Conservation (phyloP, 2,329 filamentous ascomycete species). For the Colletotrichum sp. region DNA sequence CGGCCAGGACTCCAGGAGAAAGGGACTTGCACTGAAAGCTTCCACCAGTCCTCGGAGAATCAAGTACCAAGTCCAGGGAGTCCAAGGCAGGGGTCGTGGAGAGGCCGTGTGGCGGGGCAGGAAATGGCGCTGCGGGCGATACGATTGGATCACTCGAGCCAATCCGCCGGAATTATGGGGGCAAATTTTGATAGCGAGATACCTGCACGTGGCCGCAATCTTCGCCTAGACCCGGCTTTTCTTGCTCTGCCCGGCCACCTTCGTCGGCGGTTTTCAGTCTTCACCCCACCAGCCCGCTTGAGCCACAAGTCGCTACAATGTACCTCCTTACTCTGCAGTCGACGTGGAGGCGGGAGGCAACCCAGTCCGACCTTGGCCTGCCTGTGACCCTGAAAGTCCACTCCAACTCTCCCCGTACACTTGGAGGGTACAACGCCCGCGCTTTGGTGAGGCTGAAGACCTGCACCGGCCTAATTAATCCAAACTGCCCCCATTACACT, state of each 20-base stretch:
- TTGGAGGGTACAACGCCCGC: background rate
- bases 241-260: background rate
- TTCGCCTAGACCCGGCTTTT: background rate
- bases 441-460: conserved; percentile 20
- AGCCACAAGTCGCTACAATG: conserved; percentile 4
- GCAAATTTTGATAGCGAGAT: background rate
- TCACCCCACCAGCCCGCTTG: background rate
- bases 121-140: background rate
- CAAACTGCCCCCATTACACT: conserved; percentile 16
- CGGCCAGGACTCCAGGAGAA: background rate
- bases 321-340: conserved; percentile 5
- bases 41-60: background rate
- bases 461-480: conserved; percentile 18
- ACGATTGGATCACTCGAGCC: background rate
- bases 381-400: background rate
- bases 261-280: background rate
- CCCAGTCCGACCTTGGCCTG: conserved; percentile 13
- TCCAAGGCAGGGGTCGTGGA: conserved; percentile 6
- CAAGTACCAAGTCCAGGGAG: background rate
- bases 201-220: conserved; percentile 9
- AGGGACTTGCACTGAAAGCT: background rate
- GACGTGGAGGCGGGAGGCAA: conserved; percentile 21
- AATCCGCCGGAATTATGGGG: background rate
- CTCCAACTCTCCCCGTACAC: background rate
- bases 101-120: conserved; percentile 19